Conservation (phyloP, 345 rosid genomes). For the Populus deltoides region DNA sequence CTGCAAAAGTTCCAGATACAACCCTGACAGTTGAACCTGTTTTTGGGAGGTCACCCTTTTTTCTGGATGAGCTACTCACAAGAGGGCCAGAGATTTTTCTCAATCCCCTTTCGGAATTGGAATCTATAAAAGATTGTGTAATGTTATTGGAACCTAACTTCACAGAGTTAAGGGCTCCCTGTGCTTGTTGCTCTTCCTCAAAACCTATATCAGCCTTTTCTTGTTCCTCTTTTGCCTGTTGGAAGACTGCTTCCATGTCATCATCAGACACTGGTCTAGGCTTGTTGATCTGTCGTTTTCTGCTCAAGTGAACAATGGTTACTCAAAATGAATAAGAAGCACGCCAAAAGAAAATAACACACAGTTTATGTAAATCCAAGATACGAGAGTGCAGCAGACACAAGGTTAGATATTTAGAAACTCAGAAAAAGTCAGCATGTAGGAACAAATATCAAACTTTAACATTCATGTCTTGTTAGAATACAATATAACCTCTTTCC, state of each 20-base stretch:
- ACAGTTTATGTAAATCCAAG: not conserved
- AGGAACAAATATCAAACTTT: not conserved
- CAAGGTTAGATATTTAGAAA: not conserved
- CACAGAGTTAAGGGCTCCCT: conserved; percentile 22
- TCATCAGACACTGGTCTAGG: conserved; percentile 69
- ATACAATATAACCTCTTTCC: not conserved
- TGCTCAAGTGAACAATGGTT: conserved; percentile 20
- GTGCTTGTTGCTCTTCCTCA: conserved; percentile 41
- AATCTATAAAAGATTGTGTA: conserved; percentile 25
- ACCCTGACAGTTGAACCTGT: conserved; percentile 73
- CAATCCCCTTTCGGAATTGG: conserved; percentile 32
- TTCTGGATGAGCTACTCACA: conserved; percentile 21
- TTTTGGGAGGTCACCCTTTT: conserved; percentile 38
- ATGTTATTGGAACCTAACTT: conserved; percentile 34
- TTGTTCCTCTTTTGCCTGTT: conserved; percentile 72
- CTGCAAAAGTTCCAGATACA: conserved; percentile 72
- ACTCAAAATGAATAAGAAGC: not conserved
- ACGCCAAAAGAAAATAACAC: not conserved
- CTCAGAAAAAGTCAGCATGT: not conserved
- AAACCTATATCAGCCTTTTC: conserved; percentile 65
- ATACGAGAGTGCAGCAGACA: not conserved
- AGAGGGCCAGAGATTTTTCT: conserved; percentile 26
- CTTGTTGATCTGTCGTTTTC: conserved; percentile 68
- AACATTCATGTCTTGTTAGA: not conserved
- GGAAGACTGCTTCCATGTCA: conserved; percentile 70